Base-by-base conservation (phyloP, 768 basidiomycete genomes). In the Pilatotrama ljubarskyi region DNA sequence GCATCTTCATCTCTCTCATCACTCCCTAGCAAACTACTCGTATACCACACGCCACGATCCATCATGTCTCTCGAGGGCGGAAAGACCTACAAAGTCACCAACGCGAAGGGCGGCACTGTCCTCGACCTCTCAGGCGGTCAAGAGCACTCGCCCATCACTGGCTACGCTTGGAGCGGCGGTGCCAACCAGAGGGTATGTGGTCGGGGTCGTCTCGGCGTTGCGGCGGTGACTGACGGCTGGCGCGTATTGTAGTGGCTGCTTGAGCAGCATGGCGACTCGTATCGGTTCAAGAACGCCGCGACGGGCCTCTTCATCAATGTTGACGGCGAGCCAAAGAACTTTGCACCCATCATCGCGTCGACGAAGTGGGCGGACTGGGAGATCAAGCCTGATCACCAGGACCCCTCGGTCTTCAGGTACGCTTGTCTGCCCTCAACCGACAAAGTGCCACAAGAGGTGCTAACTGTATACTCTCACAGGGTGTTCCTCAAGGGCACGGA, bases 51-150 rank as follows among this genome's bases (percentile, higher is more conserved):
- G 9, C 17, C 20, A 11, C 24, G 50, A 60, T n/a, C n/a, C n/a
- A n/a, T 40, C 55, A 68, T 66, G 67, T 55, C 61, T 54, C 18
- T 79, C 50, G 67, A 73, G 61, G 65, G 59, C 15, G 79, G 81
- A 18, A 55, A 37, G 15, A 74, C 66, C 0, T 86, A 82, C 72
- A 74, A 64, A 35, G 75, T 87, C 64, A 73, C 68, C 40, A 87
- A 87, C 70, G 76, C 71, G 65, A 79, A 83, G 70, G 74, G 77
- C 8, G 78, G 77, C 2, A 86, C 80, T 5, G 81, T 77, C 25
- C 62, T 85, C 24, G 84, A 87, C 65, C 75, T 86, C 56, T 86
- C 84, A 17, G 83, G 78, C 3, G 73, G 58, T 8, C 37, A 52
- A 26, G 84, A 86, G 66, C 76, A 81, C 58, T 67, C 46, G 8